phyloP scores from a whole-genome alignment of 2,329 filamentous ascomycete genomes.

The Pseudocercospora musae region DNA sequence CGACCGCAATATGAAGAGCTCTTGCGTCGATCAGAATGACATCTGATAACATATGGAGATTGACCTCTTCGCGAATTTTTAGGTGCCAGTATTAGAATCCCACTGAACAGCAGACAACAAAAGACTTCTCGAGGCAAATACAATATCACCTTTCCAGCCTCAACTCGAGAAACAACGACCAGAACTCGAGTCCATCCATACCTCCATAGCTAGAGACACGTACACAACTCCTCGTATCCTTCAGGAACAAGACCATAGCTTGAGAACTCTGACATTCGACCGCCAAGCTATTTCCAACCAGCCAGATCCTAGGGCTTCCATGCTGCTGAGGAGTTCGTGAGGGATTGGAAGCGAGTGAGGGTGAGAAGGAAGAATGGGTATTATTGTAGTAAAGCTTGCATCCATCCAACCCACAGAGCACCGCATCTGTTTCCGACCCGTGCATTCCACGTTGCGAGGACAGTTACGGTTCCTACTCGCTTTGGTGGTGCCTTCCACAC shows the following conservation, averaged over 20 bases:
- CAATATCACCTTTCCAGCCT: too few species aligned
- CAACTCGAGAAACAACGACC: not conserved
- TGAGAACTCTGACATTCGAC: not conserved
- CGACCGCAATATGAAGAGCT: not conserved
- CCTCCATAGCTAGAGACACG: not conserved
- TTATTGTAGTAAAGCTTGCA: not conserved
- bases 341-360: not conserved
- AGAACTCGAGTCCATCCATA: not conserved
- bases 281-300: not conserved
- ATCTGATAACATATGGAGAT: not conserved
- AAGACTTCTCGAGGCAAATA: not conserved
- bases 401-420: too few species aligned
- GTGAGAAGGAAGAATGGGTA: not conserved
- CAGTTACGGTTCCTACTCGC: too few species aligned
- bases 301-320: not conserved
- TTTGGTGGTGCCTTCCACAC: too few species aligned
- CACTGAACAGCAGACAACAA: not conserved
- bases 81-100: not conserved
- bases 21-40: not conserved
- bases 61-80: not conserved
- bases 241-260: not conserved
- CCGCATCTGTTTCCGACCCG: too few species aligned
- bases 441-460: too few species aligned
- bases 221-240: not conserved
- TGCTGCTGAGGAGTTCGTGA: not conserved